Evolutionary conservation across 2,329 filamentous ascomycete species (phyloP), one percentile per base, ranked within the genome.

Genomic region (Alternaria viburni): DNA sequence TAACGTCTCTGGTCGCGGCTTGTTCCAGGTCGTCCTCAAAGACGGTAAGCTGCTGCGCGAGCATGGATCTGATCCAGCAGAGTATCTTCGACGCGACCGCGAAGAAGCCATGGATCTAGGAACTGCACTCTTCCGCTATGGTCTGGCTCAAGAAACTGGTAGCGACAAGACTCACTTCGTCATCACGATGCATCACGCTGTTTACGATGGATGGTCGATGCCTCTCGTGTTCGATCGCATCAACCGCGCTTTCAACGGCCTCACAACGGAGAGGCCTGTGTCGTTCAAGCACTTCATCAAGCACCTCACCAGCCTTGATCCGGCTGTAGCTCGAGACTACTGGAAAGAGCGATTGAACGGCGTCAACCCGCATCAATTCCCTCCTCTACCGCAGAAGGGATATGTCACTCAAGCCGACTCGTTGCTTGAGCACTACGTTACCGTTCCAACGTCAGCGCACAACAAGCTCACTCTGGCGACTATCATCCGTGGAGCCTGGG

Each of bases 401-500:
- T 84, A 85, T 67, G 83, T 81, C 44, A 74, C 84, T 30, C 81
- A 73, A 7, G 81, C 86, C 6, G 84, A 88, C 70, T 86, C 85
- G 1, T 75, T 88, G 2, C 77, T 87, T 3, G 80, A 83, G 10
- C 78, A 82, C 9, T 87, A 87, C 49, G 79, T 80, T 47, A 79
- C 64, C 8, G 77, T 77, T 3, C 71, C 74, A 2, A 74, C 72
- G 12, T 69, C 74, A 17, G 68, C 71, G 1, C 68, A 76, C 54
- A 76, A 71, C 2, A 84, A 82, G 45, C 79, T 87, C 3, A 83
- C 83, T 0, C 75, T 84, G 0, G 82, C 85, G 0, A 83, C 85
- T 0, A 79, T 89, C 4, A 79, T 90, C 5, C 84, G 86, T 23
- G 82, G 88, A n/a, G 87, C 87, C 0, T 90, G 88, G 88, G 86